Evolutionary conservation across 2,329 filamentous ascomycete genomes (phyloP), one percentile per base, ranked within the genome.

Genomic region (Pseudogymnoascus sp.): DNA sequence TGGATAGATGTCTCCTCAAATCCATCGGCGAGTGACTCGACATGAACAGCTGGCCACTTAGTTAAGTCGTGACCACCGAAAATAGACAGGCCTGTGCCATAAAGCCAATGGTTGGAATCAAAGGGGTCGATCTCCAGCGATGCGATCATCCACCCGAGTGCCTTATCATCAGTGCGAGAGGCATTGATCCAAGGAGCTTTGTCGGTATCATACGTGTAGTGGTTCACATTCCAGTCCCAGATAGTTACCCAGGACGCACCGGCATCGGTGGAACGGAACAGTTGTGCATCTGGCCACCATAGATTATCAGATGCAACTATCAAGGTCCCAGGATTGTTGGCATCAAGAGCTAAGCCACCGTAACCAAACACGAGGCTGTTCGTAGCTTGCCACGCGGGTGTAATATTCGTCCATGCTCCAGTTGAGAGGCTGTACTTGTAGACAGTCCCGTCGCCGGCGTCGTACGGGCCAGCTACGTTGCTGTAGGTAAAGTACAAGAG

Each of bases 71-170:
- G 78, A 1, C 82, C 80, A 8, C 81, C 81, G 38, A 78, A 82
- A 50, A 84, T 72, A 0, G 81, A 83, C n/a, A 79, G 71, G 2
- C 84, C 83, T 0, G 84, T 86, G n/a, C 81, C 82, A 64, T 86
- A 86, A 0, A 85, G 73, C 81, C 82, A 85, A 70, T 85, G 83
- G 68, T 85, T 77, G 63, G 81, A 84, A 67, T 86, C 82, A 25
- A 79, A 77, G 0, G 84, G 84, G 68, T 86, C 77, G 60, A 86
- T 86, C 21, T 81, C 81, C 6, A 86, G 71, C 0, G 79, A 74
- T 68, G 86, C 84, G 7, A 85, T 82, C 84, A 85, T 86, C 83
- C 83, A 86, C 1, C 84, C 84, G 3, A 86, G 71, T 31, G 76
- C 76, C 28, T 56, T 56, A 1, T 56, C 50, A 63, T 82, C 79